A percentile compares a stretch with the other conserved stretches of the same genome.
These are phyloP conservation scores for Pichia sp. DNA, from an alignment of 1,139 yeast genomes.

Conservation along the genomic window DNA sequence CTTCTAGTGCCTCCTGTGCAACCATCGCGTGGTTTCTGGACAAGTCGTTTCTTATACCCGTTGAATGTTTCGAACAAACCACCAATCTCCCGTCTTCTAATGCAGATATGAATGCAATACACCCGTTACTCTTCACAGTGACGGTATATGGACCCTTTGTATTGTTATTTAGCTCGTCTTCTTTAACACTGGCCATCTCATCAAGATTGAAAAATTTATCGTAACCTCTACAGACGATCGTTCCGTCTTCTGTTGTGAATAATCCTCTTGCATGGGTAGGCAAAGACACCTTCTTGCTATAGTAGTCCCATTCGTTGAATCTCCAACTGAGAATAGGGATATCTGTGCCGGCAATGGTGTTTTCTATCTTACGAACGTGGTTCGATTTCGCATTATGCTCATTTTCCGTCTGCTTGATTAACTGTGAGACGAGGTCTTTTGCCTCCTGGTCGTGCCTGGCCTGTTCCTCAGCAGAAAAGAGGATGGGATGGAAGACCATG, in stretches of 20 bases:
- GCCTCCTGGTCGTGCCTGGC: background rate
- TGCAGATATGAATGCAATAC: slow-evolving; percentile 83
- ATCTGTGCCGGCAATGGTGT: slow-evolving; percentile 33
- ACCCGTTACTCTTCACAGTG: slow-evolving; percentile 90
- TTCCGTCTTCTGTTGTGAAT: slow-evolving; percentile 55
- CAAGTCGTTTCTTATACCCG: slow-evolving; percentile 60
- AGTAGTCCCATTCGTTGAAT: slow-evolving; percentile 88
- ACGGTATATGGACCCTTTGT: slow-evolving; percentile 79
- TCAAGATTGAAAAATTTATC: slow-evolving; percentile 88
- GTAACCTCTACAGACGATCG: slow-evolving; percentile 80
- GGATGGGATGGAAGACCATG: slow-evolving; percentile 5
- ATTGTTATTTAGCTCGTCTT: slow-evolving; percentile 41
- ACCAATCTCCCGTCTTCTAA: slow-evolving; percentile 68
- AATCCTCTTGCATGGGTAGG: slow-evolving; percentile 86
- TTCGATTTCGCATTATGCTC: slow-evolving; percentile 20
- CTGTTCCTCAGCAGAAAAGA: slow-evolving; percentile 1
- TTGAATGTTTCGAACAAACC: slow-evolving; percentile 87
- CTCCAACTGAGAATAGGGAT: slow-evolving; percentile 59
- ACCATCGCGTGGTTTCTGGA: slow-evolving; percentile 71
- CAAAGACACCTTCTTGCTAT: slow-evolving; percentile 47
- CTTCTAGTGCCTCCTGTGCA: slow-evolving; percentile 59
- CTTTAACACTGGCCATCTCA: slow-evolving; percentile 57
- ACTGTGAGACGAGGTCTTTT: background rate
- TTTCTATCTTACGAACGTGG: slow-evolving; percentile 35
- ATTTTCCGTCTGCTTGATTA: slow-evolving; percentile 6